phyloP scores from a whole-genome alignment of 1,284 basidiomycete species.

The Neolentinus lepideus region DNA sequence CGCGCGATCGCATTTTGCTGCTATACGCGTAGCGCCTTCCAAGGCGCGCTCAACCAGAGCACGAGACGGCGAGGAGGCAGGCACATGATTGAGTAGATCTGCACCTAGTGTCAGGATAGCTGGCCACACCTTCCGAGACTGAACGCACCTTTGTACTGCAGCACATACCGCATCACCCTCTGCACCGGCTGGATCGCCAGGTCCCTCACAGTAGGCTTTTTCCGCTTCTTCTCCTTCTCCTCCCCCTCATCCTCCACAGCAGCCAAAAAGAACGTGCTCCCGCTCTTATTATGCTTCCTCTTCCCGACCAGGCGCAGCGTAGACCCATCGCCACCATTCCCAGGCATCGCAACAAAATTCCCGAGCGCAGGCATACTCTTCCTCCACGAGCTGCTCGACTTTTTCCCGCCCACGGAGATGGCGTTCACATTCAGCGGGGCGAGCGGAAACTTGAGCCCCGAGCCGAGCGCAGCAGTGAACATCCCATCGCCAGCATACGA shows the following conservation, averaged over 20 bases:
- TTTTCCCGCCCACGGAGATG: conserved; percentile 2
- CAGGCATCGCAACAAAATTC: conserved; percentile 10
- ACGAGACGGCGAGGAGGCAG: conserved; percentile 31
- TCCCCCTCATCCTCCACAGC: conserved; percentile 1
- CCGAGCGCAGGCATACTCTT: conserved; percentile 20
- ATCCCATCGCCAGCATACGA: conserved; percentile 11
- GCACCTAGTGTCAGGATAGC: neutral
- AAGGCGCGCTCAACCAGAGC: conserved; percentile 52
- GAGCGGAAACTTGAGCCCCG: conserved; percentile 21
- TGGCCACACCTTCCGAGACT: neutral
- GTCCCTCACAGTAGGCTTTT: conserved; percentile 38
- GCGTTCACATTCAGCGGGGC: conserved; percentile 8
- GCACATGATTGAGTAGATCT: conserved; percentile 40
- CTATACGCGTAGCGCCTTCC: conserved; percentile 50
- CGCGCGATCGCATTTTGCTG: conserved; percentile 55
- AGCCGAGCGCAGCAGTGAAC: conserved; percentile 24
- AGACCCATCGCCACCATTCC: conserved; percentile 3
- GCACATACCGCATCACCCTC: conserved; percentile 60
- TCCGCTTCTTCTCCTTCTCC: conserved; percentile 15
- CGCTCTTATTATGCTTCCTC: neutral
- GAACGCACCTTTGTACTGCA: conserved; percentile 55
- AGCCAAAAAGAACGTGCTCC: conserved; percentile 3
- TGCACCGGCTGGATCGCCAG: conserved; percentile 66
- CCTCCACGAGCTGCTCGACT: conserved; percentile 13
- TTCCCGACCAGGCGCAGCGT: neutral